Evolutionary conservation across 495 filamentous ascomycete species (phyloP), one percentile per base, ranked within the genome.

Genomic region (Hypoxylon rickii): DNA sequence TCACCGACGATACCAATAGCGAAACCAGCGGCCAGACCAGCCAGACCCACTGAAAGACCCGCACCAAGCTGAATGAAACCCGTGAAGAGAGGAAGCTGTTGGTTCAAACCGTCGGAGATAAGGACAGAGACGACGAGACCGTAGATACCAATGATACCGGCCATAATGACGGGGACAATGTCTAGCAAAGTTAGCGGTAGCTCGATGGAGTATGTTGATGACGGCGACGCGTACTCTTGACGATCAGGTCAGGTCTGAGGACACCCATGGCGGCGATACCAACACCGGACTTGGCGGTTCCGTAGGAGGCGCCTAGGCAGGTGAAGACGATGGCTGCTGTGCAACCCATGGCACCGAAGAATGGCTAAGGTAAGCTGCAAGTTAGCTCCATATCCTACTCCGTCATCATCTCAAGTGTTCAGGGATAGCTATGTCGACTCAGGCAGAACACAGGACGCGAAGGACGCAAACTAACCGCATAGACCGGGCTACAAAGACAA

Each of bases 101-200:
- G 95, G 58, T 77, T 80, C 63, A 99, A 80, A 65, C 86, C 85
- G 75, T 95, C 92, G 65, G 95, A 96, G 73, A 99, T 92, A 70
- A 99, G 76, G 75, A 99, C 94, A 3, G 93, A 97, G 47, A 99
- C 94, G 79, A 99, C 94, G 45, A 99, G 85, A 66, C 94, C 94
- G 82, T 99, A 99, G 77, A 99, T 99, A 87, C 89, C 95, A 76
- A 99, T 97, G 79, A 99, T 99, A 97, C 94, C 94, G 81, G 94
- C 94, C 94, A 99, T 99, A 84, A 99, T 96, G 76, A 98, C 94
- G 69, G 94, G 94, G 54, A 98, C 92, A 70, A 98, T 96, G 82
- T 97, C 94, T 98, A 61, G 6, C 1, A 7, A 15, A 26, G 54
- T 73, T 55, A 73, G 67, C 46, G 51, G 26, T 26, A 21, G 6